Conservation (phyloP, 805 yeast species). For the Teunomyces aglyptinius region DNA sequence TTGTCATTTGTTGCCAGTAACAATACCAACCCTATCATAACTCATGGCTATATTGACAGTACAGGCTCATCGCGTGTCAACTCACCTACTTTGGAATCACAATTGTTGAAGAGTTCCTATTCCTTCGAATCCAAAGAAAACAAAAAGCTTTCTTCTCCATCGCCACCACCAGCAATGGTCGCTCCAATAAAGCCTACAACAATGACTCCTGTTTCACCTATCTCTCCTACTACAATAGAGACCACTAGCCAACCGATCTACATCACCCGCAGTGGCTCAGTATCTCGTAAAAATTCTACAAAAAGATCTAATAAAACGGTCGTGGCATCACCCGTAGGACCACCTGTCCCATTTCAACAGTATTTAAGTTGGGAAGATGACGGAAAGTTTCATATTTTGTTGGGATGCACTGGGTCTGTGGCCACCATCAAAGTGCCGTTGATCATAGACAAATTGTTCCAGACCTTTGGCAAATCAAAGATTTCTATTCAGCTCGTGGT, state of each 20-base stretch:
- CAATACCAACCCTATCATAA: slow-evolving; percentile 2
- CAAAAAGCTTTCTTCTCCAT: background rate
- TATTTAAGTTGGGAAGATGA: slow-evolving; percentile 73
- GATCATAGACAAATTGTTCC: slow-evolving; percentile 82
- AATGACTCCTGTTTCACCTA: slow-evolving; percentile 3
- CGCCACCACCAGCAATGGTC: slow-evolving; percentile 6
- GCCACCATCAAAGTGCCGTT: slow-evolving; percentile 93
- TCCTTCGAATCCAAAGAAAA: slow-evolving; percentile 5
- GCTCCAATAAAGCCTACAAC: slow-evolving; percentile 8
- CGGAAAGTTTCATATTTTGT: slow-evolving; percentile 78
- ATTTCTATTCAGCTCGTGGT: slow-evolving; percentile 83
- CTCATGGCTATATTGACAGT: slow-evolving; percentile 9
- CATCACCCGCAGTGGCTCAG: slow-evolving; percentile 10
- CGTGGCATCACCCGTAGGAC: slow-evolving; percentile 56
- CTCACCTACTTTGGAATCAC: slow-evolving; percentile 19
- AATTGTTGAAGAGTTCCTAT: slow-evolving; percentile 8
- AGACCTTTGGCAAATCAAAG: slow-evolving; percentile 65
- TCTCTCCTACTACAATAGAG: slow-evolving; percentile 1
- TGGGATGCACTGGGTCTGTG: slow-evolving; percentile 95
- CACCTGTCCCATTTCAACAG: slow-evolving; percentile 72
- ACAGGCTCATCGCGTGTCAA: slow-evolving; percentile 14
- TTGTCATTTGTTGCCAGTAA: slow-evolving; percentile 9
- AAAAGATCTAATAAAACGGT: slow-evolving; percentile 47
- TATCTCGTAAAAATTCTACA: slow-evolving; percentile 22
- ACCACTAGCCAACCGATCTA: slow-evolving; percentile 19